These are phyloP conservation scores for Neocatenulostroma microsporum DNA, from an alignment of 2,329 filamentous ascomycete species.

Conservation along the genomic window DNA sequence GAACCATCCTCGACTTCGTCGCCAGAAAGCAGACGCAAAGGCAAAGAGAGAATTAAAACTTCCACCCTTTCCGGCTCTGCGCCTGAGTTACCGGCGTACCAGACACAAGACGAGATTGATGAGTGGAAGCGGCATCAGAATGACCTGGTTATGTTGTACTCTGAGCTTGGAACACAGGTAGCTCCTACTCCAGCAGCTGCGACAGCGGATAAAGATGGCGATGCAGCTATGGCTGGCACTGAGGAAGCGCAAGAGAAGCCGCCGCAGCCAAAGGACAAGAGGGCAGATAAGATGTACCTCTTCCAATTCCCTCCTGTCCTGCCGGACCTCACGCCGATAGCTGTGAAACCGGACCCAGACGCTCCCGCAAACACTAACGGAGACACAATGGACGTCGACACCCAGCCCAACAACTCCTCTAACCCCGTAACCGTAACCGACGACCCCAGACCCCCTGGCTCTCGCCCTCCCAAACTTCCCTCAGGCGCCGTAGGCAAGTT, in stretches of 20 bases:
- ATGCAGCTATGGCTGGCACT: slow-evolving; percentile 31
- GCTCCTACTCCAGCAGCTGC: slow-evolving; percentile 11
- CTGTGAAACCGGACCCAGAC: slow-evolving; percentile 24
- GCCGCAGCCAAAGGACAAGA: slow-evolving; percentile 16
- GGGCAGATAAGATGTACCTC: slow-evolving; percentile 51
- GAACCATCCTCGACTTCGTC: slow-evolving; percentile 22
- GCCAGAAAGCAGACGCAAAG: slow-evolving; percentile 27
- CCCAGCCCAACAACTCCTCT: neutral
- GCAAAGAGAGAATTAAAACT: slow-evolving; percentile 19
- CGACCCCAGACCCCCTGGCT: slow-evolving; percentile 28
- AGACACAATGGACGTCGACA: slow-evolving; percentile 5
- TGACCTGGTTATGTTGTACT: slow-evolving; percentile 39
- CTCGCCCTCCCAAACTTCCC: slow-evolving; percentile 36
- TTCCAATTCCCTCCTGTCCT: slow-evolving; percentile 58
- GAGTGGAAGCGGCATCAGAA: slow-evolving; percentile 44
- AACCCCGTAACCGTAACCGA: slow-evolving; percentile 28
- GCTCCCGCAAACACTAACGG: slow-evolving; percentile 9
- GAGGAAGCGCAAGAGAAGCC: slow-evolving; percentile 10
- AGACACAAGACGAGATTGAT: slow-evolving; percentile 46
- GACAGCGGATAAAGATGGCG: slow-evolving; percentile 34
- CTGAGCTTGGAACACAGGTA: slow-evolving; percentile 38
- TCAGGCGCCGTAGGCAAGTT: slow-evolving; percentile 54
- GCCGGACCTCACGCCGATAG: slow-evolving; percentile 45
- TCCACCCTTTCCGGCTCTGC: slow-evolving; percentile 6
- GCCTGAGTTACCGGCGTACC: slow-evolving; percentile 35